Evolutionary conservation across 2,329 filamentous ascomycete genomes (phyloP).

Genomic region (Exophiala sideris): DNA sequence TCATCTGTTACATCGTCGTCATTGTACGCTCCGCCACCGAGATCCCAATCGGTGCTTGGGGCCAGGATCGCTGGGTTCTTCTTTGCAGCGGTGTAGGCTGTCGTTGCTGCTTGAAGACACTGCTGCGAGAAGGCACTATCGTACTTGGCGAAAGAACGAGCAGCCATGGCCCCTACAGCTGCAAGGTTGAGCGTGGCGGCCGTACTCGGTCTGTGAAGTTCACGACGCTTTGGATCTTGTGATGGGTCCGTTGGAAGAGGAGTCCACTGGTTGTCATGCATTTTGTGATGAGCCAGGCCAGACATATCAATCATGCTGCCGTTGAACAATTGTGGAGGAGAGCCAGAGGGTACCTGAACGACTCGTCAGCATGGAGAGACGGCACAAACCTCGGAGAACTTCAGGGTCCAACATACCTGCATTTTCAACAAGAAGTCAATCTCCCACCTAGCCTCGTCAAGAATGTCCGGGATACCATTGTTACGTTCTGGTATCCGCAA

Average conservation of each 20-base stretch:
- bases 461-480: slow-evolving; percentile 1
- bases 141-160: neutral
- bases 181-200: slow-evolving; percentile 3
- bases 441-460: slow-evolving; percentile 7
- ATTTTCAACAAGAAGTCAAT: slow-evolving; percentile 4
- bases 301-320: slow-evolving; percentile 2
- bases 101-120: neutral
- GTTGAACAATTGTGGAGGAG: slow-evolving; percentile 1
- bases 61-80: slow-evolving; percentile 1
- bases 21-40: slow-evolving; percentile 4
- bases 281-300: slow-evolving; percentile 5
- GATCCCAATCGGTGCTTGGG: slow-evolving; percentile 7
- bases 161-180: slow-evolving; percentile 1
- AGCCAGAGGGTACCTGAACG: neutral
- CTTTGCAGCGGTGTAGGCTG: slow-evolving; percentile 1
- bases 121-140: neutral
- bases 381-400: too few species aligned
- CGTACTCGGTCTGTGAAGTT: slow-evolving; percentile 3
- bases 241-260: slow-evolving; percentile 2
- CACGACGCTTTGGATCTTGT: slow-evolving; percentile 5
- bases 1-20: slow-evolving; percentile 5
- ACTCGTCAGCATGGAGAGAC: too few species aligned
- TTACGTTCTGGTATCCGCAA: slow-evolving; percentile 3
- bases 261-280: slow-evolving; percentile 7
- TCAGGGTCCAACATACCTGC: neutral